Percentiles rank a stretch among this genome's conserved stretches.
phyloP scores from a whole-genome alignment of 345 rosid species.

The Dipteronia sinensis region DNA sequence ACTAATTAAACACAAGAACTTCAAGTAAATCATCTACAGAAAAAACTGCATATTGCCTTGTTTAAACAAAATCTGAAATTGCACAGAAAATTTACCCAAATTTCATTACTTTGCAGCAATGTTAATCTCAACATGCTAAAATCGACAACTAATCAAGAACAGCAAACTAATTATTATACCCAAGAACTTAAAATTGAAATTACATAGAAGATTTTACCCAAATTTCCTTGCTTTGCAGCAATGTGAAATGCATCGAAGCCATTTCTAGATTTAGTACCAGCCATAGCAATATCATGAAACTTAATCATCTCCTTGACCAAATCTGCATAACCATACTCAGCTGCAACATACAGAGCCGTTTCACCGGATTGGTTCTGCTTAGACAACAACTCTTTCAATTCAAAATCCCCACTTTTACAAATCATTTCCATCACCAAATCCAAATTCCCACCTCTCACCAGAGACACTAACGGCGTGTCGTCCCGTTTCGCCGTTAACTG shows the following conservation, averaged over 20 bases:
- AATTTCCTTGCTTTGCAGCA: slow-evolving; percentile 84
- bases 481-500: slow-evolving; percentile 77
- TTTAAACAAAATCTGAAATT: no score
- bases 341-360: slow-evolving; percentile 79
- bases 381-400: slow-evolving; percentile 50
- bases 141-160: no score
- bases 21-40: no score
- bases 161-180: neutral
- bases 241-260: slow-evolving; percentile 87
- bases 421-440: slow-evolving; percentile 53
- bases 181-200: slow-evolving; percentile 15
- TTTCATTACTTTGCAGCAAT: no score
- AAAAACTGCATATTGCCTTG: no score
- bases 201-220: slow-evolving; percentile 45
- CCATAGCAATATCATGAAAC: slow-evolving; percentile 52
- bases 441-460: slow-evolving; percentile 63
- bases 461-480: slow-evolving; percentile 65
- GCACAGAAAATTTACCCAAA: no score
- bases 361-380: slow-evolving; percentile 86
- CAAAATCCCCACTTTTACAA: slow-evolving; percentile 37
- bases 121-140: no score
- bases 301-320: slow-evolving; percentile 67
- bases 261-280: slow-evolving; percentile 72
- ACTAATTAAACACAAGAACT: neutral
- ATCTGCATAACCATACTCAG: slow-evolving; percentile 66